phyloP scores from a whole-genome alignment of 768 basidiomycete genomes.

The Holtermanniella nyarrowii region DNA sequence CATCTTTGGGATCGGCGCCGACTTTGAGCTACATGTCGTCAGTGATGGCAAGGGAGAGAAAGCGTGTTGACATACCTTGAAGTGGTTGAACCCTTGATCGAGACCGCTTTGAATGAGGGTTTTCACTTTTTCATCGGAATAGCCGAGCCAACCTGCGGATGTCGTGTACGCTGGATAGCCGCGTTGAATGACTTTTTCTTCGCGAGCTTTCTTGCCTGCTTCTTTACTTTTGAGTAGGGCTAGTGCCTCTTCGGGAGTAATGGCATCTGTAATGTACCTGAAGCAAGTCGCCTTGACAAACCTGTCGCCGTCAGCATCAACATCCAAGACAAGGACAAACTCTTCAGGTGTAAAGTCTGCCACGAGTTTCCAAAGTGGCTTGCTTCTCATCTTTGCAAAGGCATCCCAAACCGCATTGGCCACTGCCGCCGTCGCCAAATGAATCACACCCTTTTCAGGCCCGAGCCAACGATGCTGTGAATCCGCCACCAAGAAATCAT shows the following conservation, averaged over 20 bases:
- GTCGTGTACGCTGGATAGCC: conserved; percentile 93
- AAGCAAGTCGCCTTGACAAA: conserved; percentile 66
- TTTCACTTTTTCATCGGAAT: conserved; percentile 82
- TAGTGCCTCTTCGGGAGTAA: conserved; percentile 83
- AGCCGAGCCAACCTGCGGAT: conserved; percentile 87
- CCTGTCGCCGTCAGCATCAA: conserved; percentile 6
- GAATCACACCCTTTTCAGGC: conserved; percentile 91
- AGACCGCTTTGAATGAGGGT: conserved; percentile 79
- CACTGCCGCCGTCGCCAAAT: conserved; percentile 77
- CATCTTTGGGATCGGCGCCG: conserved; percentile 68
- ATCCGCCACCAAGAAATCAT: conserved; percentile 77
- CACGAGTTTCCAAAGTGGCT: conserved; percentile 89
- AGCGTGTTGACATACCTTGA: conserved; percentile 50
- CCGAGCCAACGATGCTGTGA: conserved; percentile 91
- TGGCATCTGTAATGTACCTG: conserved; percentile 85
- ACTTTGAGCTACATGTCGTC: conserved; percentile 66
- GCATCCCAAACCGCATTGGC: conserved; percentile 93
- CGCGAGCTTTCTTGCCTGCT: conserved; percentile 64
- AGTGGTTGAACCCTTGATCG: conserved; percentile 84
- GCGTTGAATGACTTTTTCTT: conserved; percentile 56
- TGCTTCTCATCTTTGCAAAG: conserved; percentile 48
- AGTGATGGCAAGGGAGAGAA: background rate
- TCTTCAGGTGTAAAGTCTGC: conserved; percentile 65
- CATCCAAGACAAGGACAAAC: conserved; percentile 13
- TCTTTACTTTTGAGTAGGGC: conserved; percentile 68